Evolutionary conservation across 2,329 filamentous ascomycete genomes (phyloP).

Genomic region (Sporothrix mexicana): DNA sequence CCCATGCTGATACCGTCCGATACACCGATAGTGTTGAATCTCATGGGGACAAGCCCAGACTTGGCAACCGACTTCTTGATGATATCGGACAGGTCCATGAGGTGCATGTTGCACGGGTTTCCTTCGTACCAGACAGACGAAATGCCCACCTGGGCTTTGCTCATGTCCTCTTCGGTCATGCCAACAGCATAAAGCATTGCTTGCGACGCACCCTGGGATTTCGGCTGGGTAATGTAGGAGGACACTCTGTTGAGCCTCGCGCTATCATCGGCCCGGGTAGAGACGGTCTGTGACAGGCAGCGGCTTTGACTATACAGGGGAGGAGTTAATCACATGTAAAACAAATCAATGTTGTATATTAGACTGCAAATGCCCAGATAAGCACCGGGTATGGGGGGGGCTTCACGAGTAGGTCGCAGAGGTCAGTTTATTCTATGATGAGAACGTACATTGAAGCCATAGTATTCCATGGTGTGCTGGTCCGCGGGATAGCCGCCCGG

Average conservation of each 20-base stretch:
- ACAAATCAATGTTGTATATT: too few relatives aligned
- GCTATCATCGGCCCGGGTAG: conserved; percentile 53
- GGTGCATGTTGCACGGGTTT: conserved; percentile 99
- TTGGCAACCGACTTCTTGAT: conserved; percentile 67
- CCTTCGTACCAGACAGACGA: conserved; percentile 98
- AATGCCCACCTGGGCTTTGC: conserved; percentile 96
- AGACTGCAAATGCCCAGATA: not conserved
- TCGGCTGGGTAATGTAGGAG: conserved; percentile 87
- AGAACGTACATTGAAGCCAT: conserved; percentile 28
- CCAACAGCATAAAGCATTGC: conserved; percentile 99
- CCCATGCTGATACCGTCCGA: conserved; percentile 99
- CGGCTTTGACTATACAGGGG: conserved; percentile 48
- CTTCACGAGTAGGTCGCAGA: too few relatives aligned
- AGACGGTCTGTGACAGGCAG: conserved; percentile 57
- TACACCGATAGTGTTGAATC: conserved; percentile 99
- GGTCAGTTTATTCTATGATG: not conserved
- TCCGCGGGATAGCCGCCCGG: conserved; percentile 25
- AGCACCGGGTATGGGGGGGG: too few relatives aligned
- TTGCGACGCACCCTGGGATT: conserved; percentile 97
- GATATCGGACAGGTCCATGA: conserved; percentile 83
- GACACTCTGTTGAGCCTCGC: conserved; percentile 82
- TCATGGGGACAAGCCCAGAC: conserved; percentile 86
- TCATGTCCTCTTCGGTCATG: conserved; percentile 82
- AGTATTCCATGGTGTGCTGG: not conserved
- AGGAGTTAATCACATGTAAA: not conserved